A percentile compares a stretch with the other conserved stretches of the same genome.
phyloP scores from a whole-genome alignment of 2,329 filamentous ascomycete species.

The Fusarium sp. region DNA sequence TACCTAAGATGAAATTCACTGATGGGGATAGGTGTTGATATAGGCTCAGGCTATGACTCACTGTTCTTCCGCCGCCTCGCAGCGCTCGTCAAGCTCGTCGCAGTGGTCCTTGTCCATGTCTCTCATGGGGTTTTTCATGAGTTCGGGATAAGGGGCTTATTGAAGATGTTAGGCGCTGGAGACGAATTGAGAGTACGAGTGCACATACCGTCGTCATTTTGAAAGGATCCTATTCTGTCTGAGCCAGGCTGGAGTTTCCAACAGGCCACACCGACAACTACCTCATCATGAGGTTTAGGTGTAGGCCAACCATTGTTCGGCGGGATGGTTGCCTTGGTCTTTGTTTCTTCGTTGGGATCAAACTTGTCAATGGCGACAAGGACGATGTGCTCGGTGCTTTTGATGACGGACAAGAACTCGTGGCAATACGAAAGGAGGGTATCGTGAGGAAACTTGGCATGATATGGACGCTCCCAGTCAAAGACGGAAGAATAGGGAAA shows the following conservation, averaged over 20 bases:
- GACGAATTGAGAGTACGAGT: neutral
- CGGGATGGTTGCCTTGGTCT: conserved; percentile 4
- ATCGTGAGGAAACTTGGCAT: conserved; percentile 1
- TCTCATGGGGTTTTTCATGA: neutral
- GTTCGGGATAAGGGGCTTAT: neutral
- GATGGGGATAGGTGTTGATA: neutral
- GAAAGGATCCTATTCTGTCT: neutral
- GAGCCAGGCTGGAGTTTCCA: neutral
- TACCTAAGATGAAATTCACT: neutral
- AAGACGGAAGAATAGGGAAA: conserved; percentile 3
- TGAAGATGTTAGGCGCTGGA: neutral
- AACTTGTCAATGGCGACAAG: conserved; percentile 1
- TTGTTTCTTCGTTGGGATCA: neutral
- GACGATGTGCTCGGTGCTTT: neutral
- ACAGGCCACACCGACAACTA: neutral
- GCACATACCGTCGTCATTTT: neutral
- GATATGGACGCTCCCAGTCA: conserved; percentile 7
- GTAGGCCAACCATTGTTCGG: neutral
- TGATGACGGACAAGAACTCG: neutral
- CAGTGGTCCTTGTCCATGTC: neutral
- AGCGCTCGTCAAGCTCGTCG: neutral
- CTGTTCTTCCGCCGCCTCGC: neutral
- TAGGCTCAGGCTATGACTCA: neutral
- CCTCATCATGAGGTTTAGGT: neutral
- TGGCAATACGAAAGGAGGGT: conserved; percentile 2